Evolutionary conservation across 192 early-diverging fungal genomes (phyloP), one percentile per base, ranked within the genome.

Genomic region (Rhizoclosmatium globosum): DNA sequence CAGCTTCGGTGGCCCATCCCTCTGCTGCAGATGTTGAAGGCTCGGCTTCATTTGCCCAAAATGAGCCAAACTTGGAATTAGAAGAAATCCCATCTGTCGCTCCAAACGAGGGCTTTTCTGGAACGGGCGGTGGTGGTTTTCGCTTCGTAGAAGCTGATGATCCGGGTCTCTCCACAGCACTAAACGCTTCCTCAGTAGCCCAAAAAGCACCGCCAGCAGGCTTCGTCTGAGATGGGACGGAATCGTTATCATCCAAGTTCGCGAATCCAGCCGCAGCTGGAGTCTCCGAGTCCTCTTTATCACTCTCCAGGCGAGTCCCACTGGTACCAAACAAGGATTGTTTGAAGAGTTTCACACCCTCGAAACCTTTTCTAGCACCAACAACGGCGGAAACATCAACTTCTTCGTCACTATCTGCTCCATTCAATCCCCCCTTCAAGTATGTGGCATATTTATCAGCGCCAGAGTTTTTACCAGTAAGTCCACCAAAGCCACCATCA

Each of bases 391-490:
- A 19, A 74, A 7, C 57, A 62, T 47, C 59, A 39, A 43, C 39
- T n/a, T 74, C 72, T 6, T 74, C 47, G 0, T 39, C 17, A 23
- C 47, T 59, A n/a, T 74, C 46, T 44, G 31, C 59, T 42, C 58
- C 46, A 31, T 39, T 39, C 60, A 13, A 17, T 53, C 15, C 60
- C 0, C 60, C 21, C 31, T 74, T 74, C 59, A 74, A 64, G 44
- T 48, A 59, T n/a, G 59, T 42, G 2, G 72, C 72, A 43, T 74
- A 74, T 62, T 74, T 74, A 19, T 74, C 72, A 11, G 43, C 9
- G 3, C 72, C 72, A 0, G 39, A 44, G 2, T 47, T n/a, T 21
- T 59, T 59, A 17, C 59, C 45, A 7, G 17, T 47, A n/a, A 62
- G 17, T n/a, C 38, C 43, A 23, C 72, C 43, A 7, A n/a, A n/a